phyloP scores from a whole-genome alignment of 331 rosid species.

The Erythrophleum ivorense region DNA sequence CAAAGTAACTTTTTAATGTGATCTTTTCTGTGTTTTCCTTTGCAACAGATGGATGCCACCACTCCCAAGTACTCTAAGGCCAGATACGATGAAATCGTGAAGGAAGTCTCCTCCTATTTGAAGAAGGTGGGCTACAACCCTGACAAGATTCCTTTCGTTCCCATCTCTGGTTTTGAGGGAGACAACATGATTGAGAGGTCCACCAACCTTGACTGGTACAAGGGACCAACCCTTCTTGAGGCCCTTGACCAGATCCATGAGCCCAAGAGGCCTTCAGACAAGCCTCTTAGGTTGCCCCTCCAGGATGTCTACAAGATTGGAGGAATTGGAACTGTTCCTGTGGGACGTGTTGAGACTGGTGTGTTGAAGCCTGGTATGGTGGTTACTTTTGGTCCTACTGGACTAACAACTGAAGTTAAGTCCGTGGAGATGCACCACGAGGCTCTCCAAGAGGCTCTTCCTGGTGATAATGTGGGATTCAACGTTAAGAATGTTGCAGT shows the following conservation, averaged over 20 bases:
- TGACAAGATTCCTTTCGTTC: conserved; percentile 73
- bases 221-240: conserved; percentile 81
- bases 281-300: conserved; percentile 75
- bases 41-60: conserved; percentile 65
- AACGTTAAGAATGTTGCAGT: conserved; percentile 82
- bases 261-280: conserved; percentile 82
- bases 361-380: conserved; percentile 70
- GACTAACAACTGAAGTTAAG: conserved; percentile 71
- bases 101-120: conserved; percentile 83
- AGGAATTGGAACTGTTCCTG: conserved; percentile 82
- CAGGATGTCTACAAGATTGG: conserved; percentile 90
- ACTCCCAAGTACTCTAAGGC: conserved; percentile 78
- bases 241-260: conserved; percentile 71
- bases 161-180: conserved; percentile 84
- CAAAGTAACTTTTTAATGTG: neutral
- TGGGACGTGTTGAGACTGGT: conserved; percentile 81
- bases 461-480: conserved; percentile 80
- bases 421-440: conserved; percentile 87
- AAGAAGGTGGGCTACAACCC: conserved; percentile 86
- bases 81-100: conserved; percentile 76
- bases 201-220: conserved; percentile 83
- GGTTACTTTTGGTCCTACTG: conserved; percentile 66
- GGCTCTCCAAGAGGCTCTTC: conserved; percentile 71
- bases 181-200: conserved; percentile 88
- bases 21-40: neutral